Conservation (phyloP, 768 basidiomycete genomes). For the Boletus rubescentipes region DNA sequence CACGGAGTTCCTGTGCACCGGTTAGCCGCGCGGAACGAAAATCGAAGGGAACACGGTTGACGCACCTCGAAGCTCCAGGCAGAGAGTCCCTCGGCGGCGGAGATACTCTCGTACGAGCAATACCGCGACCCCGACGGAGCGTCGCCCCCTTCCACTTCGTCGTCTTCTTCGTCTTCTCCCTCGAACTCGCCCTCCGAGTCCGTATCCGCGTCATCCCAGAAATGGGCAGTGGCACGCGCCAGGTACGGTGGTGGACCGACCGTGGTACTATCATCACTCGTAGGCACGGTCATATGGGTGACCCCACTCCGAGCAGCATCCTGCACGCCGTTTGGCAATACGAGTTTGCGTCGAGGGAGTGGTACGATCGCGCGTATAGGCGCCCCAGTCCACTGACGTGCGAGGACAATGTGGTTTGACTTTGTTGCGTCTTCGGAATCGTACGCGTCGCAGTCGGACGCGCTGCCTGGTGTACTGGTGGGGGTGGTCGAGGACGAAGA, state of each 20-base stretch:
- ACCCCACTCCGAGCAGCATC: not conserved
- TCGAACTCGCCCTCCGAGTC: not conserved
- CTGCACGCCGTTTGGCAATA: not conserved
- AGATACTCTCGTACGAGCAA: conserved; percentile 28
- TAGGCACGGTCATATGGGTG: not conserved
- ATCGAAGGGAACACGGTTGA: not conserved
- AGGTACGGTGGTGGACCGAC: not conserved
- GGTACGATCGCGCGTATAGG: conserved; percentile 26
- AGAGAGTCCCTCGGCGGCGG: conserved; percentile 21
- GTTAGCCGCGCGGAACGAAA: not conserved
- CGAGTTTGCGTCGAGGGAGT: conserved; percentile 15
- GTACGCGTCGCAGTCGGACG: not conserved
- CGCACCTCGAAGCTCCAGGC: conserved; percentile 33
- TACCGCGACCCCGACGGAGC: not conserved
- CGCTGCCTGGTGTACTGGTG: not conserved
- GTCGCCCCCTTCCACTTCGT: not conserved
- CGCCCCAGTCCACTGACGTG: conserved; percentile 16
- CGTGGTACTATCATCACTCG: too few relatives aligned
- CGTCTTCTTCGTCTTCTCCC: not conserved
- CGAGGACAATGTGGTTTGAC: not conserved
- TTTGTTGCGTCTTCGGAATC: conserved; percentile 1
- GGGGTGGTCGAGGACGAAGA: not conserved
- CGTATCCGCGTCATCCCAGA: not conserved
- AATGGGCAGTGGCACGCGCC: too few relatives aligned
- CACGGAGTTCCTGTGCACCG: conserved; percentile 21